Base-by-base conservation (phyloP, 1,284 basidiomycete species). In the Cryptococcus hybrid region DNA sequence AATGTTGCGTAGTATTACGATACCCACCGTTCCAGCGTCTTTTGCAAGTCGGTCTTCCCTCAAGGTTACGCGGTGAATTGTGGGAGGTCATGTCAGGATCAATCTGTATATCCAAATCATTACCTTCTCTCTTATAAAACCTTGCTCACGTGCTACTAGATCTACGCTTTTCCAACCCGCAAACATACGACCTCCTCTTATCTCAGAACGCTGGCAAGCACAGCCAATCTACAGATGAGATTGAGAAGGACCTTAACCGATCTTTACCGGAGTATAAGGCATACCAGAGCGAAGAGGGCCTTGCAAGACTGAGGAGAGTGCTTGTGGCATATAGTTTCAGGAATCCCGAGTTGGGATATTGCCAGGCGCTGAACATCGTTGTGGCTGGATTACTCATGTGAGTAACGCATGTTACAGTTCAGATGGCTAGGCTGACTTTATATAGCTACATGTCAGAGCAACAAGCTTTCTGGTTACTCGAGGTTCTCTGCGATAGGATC, bases 61-160 rank as follows among this genome's bases (percentile, higher is more conserved):
- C 96, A 69, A 84, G 92, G 24, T 83, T 99, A 8, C 86, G 96
- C 42, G 96, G 96, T 12, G 96, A 99, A 77, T 88, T 99, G 78
- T 99, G 96, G 96, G 96, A 99, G 78, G 89, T 93, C 1, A 84
- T 97, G 35, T 95, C 92, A 6, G 96, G 96, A 1, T 96, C 94
- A 1, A 83, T 98, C 57, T 94, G 76, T 78, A 44, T 36, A 74
- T 34, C 47, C 30, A 12, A 42, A 13, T 47, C 36, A 38, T 18
- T 42, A 18, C 45, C 47, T 24, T 24, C 24, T 24, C 24, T 50
- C 38, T 36, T n/a, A 12, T 51, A 24, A 12, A 3, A 13, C 45
- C 51, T 45, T 49, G 13, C 47, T 48, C 18, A 47, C 36, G 12
- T 15, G 18, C 18, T 40, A 1, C 3, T 59, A 77, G 74, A 87